Evolutionary conservation across 2,329 filamentous ascomycete genomes (phyloP), one percentile per base, ranked within the genome.

Genomic region (Cercospora sp.): DNA sequence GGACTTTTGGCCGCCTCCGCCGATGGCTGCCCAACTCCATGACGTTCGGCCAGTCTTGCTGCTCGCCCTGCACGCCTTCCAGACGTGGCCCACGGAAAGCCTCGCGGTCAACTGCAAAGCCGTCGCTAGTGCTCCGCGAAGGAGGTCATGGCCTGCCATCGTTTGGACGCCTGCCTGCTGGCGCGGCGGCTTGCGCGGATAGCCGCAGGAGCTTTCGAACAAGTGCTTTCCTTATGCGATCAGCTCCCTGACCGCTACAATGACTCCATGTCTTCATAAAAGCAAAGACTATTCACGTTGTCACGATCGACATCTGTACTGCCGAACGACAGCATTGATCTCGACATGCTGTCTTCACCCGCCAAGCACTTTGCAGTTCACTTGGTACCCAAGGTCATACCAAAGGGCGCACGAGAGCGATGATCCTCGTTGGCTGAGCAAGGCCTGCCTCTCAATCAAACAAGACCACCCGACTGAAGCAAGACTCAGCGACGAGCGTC

Each of bases 1-100:
- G 62, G 30, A 42, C 31, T 64, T 64, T 64, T 26, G 12, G n/a
- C 31, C 45, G n/a, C 30, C 48, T 23, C 20, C 28, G 31, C 39
- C 10, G 23, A 51, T 51, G 16, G 60, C 60, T 28, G 60, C 60
- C 60, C 60, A 55, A 55, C 62, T 64, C 62, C 48, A 58, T 57
- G 51, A 57, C 51, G 62, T 58, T 64, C 62, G 62, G 62, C 51
- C 62, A 64, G 62, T 57, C 62, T 36, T 64, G 62, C 62, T 64
- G 62, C 62, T 64, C 18, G 16, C 39, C 45, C 62, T 64, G 62
- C 62, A 64, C 51, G 62, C 51, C 62, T 42, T 39, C 31, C 45
- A 55, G 31, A 33, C 45, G 20, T 64, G 62, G 62, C 28, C 62
- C 62, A 64, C 62, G 62, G 62, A 64, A 64, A 16, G 62, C 48